Base-by-base conservation (phyloP, 2,329 filamentous ascomycete genomes). In the Ceratocystis papillata region DNA sequence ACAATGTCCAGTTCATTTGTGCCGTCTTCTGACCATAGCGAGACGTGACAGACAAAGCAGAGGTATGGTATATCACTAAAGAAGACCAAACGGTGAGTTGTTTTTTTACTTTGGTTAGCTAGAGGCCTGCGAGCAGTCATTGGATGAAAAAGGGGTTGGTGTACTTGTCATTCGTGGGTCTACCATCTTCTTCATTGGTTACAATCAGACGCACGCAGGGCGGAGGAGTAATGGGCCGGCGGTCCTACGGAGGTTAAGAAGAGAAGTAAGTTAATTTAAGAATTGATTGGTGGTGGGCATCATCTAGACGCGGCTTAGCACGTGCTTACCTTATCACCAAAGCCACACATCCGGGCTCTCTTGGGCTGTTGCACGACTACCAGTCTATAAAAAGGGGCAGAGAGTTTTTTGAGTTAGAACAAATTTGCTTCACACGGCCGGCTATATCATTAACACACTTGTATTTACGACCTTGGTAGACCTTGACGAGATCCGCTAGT, bases 311-410 rank as follows among this genome's bases (percentile, higher is more conserved):
- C 10, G 22, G 28, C 37, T 53, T 25, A 15, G 7, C 28, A 5
- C 1, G 67, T 66, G 71, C 78, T 66, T 77, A 94, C 90, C 83
- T 97, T 99, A 79, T 99, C 94, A 69, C 94, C 94, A 77, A 97
- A 99, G 6, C 94, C 94, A 78, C 94, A 99, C 94, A 97, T 97
- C 69, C 94, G 89, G 70, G 94, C 94, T 72, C 94, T 86, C 72
- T 90, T 82, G 63, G 94, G 94, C 75, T 97, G 91, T 78, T 99
- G 94, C 70, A 89, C 86, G 68, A 96, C 90, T 70, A 87, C 80
- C 63, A 96, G 81, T 69, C 86, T 88, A 70, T 20, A 61, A 41
- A 17, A 10, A 53, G 41, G 15, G 10, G 62, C 12, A 61, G 22
- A 53, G 6, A 41, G 48, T 25, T 7, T 28, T 66, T 12, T 15